Percentiles rank a stretch among this genome's conserved stretches.
These are phyloP conservation scores for Elsinoe batatas DNA, from an alignment of 2,329 filamentous ascomycete species.

Conservation along the genomic window DNA sequence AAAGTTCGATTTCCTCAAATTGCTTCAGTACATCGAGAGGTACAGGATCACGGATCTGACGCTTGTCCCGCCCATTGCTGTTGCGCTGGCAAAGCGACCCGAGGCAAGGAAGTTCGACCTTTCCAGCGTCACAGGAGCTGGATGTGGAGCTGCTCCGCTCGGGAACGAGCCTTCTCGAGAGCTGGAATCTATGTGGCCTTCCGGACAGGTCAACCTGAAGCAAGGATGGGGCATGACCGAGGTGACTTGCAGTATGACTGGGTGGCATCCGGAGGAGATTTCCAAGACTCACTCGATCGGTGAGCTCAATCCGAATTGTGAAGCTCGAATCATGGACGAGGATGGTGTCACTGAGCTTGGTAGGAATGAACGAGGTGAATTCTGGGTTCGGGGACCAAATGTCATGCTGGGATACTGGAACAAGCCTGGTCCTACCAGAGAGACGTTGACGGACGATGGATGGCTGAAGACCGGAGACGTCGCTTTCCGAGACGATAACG, in stretches of 20 bases:
- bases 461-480: constrained; percentile 68
- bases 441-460: constrained; percentile 51
- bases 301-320: constrained; percentile 58
- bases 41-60: constrained; percentile 58
- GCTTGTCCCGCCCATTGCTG: constrained; percentile 65
- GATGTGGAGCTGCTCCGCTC: constrained; percentile 59
- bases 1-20: constrained; percentile 62
- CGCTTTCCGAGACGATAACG: constrained; percentile 48
- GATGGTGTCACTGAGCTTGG: constrained; percentile 42
- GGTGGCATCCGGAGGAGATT: constrained; percentile 49
- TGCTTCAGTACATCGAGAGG: constrained; percentile 58
- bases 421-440: constrained; percentile 55
- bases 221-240: constrained; percentile 86
- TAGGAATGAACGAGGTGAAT: constrained; percentile 52
- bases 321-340: constrained; percentile 56
- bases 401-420: constrained; percentile 71
- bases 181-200: constrained; percentile 48
- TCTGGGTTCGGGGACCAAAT: constrained; percentile 63
- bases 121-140: constrained; percentile 50
- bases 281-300: constrained; percentile 47
- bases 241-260: constrained; percentile 58
- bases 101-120: constrained; percentile 57
- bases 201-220: constrained; percentile 42
- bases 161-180: constrained; percentile 37
- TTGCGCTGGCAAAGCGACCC: constrained; percentile 63